Evolutionary conservation across 179 eudicot genomes (phyloP), one percentile per base, ranked within the genome.

Genomic region (Nepenthes alata): DNA sequence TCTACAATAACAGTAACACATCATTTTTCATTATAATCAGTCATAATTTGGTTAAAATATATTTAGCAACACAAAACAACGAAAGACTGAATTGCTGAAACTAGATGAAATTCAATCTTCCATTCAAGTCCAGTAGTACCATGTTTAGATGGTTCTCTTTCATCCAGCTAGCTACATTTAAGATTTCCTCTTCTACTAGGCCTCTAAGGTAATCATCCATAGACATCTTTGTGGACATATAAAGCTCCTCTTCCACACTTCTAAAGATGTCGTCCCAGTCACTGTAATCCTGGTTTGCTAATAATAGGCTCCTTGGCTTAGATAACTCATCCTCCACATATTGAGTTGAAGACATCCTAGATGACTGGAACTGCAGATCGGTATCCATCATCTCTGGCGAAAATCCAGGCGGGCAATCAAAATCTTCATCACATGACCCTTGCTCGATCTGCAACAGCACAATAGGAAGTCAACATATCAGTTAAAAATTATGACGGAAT

Each of bases 381-480:
- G 71, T 60, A 16, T 67, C 66, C 60, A 70, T 67, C 70, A 61
- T 67, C 35, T 59, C 61, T 10, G 59, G 74, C 63, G 69, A 83
- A 67, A 88, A 86, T 38, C 96, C 96, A 55, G 96, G 95, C 53
- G 96, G 96, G 54, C 69, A 80, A 58, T 86, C 96, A 69, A 61
- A 70, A 62, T 86, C 95, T 54, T 61, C 57, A 61, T 58, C 74
- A 68, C 81, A 74, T 53, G 79, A 65, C 37, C 73, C 83, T 47
- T 61, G 72, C 38, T 70, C 76, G 2, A 48, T 53, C 81, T 60
- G 78, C 68, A 74, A 61, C 71, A 66, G 70, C 53, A 57, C 70
- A 60, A 50, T 60, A 62, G 69, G 35, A 15, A 53, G 44, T 53
- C 60, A 55, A 9, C 37, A 52, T 11, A 57, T 68, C 45, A 66